Evolutionary conservation across 257 asterid species (phyloP), one percentile per base, ranked within the genome.

Genomic region (Nicotiana noctiflora): DNA sequence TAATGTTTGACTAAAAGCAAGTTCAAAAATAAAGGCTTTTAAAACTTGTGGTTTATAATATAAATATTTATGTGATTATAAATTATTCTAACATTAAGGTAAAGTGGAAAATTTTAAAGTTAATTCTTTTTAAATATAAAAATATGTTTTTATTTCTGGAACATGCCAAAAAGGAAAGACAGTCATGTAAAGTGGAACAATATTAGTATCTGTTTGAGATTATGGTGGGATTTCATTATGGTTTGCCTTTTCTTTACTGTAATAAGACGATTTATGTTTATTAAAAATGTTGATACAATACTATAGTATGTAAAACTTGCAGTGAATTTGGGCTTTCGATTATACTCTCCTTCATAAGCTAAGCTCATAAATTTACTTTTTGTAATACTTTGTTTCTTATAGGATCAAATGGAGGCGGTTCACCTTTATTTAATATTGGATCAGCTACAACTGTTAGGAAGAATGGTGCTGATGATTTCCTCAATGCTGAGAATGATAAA

Each of bases 401-500:
- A 93, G 99, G 94, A 68, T 84, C 86, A 40, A 88, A 81, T 65
- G 55, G 81, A 72, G 97, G 97, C 34, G 84, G 90, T 83, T 91
- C 94, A 32, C 97, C 92, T 59, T 75, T 91, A 76, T 94, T 91
- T 85, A 92, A 89, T 72, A 80, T 93, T 82, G 57, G 89, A 27
- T 80, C 97, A 12, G 90, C 90, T 51, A 79, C 90, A 81, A 81
- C 90, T 19, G 88, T 85, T 31, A 90, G 93, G 80, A 96, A 92
- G 92, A 87, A 90, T 80, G 98, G 88, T n/a, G 84, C 97, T 19
- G 99, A 93, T 31, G 99, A 96, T 84, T 92, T 96, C 85, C 97
- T 96, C 88, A 92, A 90, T 85, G 91, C 99, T 25, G 99, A 94
- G 84, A 93, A 89, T 80, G 98, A 96, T 86, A 96, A 96, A 84